Evolutionary conservation across 106 monocot genomes (phyloP).

Genomic region (Platanthera guangdongensis): DNA sequence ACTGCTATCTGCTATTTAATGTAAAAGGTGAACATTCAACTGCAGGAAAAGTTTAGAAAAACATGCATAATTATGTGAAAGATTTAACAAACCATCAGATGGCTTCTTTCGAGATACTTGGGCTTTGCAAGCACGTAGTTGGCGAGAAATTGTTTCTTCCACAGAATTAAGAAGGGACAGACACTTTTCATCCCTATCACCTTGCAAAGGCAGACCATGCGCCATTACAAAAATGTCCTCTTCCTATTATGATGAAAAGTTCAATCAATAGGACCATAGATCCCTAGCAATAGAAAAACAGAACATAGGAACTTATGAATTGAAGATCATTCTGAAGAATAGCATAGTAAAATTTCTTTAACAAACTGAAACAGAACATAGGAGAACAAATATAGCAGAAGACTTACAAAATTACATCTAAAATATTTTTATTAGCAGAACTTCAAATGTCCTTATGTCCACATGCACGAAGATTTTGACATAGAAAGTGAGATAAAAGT

Average conservation of each 20-base stretch:
- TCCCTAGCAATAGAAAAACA: constrained; percentile 1
- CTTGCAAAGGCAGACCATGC: constrained; percentile 84
- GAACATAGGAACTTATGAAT: background rate
- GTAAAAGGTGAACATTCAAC: background rate
- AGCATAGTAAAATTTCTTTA: background rate
- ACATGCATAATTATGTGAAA: background rate
- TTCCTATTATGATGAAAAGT: constrained; percentile 48
- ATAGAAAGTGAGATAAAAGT: too few relatives aligned
- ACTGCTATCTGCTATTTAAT: background rate
- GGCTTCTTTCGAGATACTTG: constrained; percentile 52
- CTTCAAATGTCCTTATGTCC: too few relatives aligned
- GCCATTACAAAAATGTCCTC: constrained; percentile 88
- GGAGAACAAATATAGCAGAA: background rate
- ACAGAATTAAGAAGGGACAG: constrained; percentile 74
- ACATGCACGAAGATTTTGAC: too few relatives aligned
- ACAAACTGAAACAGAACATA: background rate
- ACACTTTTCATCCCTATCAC: constrained; percentile 78
- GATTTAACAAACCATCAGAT: constrained; percentile 48
- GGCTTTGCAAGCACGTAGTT: constrained; percentile 74
- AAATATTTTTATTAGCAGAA: too few relatives aligned
- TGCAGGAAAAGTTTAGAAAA: background rate
- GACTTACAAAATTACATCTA: background rate
- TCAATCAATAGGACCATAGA: constrained; percentile 8
- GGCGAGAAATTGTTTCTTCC: constrained; percentile 86
- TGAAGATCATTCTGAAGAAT: background rate